Evolutionary conservation across 768 basidiomycete genomes (phyloP).

Genomic region (Amanita inopinata): DNA sequence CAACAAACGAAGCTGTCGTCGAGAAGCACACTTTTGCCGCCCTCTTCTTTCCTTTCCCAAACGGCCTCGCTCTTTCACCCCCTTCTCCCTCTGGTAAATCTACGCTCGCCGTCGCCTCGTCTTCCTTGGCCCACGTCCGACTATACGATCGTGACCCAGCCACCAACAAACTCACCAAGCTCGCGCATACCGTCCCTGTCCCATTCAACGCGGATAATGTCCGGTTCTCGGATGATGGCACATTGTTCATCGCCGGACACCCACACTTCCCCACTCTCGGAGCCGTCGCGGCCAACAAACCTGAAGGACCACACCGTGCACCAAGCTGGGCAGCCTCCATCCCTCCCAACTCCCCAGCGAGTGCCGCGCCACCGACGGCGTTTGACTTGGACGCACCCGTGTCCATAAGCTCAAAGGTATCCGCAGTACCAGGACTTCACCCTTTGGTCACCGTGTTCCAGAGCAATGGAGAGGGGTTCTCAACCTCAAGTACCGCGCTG

Average conservation of each 20-base stretch:
- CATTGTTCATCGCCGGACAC: slow-evolving; percentile 55
- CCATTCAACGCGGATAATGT: slow-evolving; percentile 62
- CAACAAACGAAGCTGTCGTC: slow-evolving; percentile 16
- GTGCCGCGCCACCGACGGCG: slow-evolving; percentile 7
- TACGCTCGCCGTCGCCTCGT: slow-evolving; percentile 49
- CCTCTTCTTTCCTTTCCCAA: slow-evolving; percentile 52
- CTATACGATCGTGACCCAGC: slow-evolving; percentile 41
- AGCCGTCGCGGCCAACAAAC: slow-evolving; percentile 33
- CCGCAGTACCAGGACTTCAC: slow-evolving; percentile 22
- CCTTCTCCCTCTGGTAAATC: slow-evolving; percentile 17
- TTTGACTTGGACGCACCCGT: slow-evolving; percentile 40
- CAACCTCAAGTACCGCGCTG: slow-evolving; percentile 42
- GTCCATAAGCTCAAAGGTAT: slow-evolving; percentile 33
- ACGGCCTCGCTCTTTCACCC: slow-evolving; percentile 58
- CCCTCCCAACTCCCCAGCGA: slow-evolving; percentile 14
- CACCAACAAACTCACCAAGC: slow-evolving; percentile 33
- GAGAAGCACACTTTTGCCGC: slow-evolving; percentile 29
- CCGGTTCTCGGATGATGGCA: slow-evolving; percentile 31
- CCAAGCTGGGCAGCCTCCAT: slow-evolving; percentile 56
- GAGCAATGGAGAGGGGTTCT: slow-evolving; percentile 57
- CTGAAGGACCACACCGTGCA: slow-evolving; percentile 22
- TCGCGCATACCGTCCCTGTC: slow-evolving; percentile 28
- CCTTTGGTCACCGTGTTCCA: slow-evolving; percentile 60
- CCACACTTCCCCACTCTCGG: slow-evolving; percentile 49
- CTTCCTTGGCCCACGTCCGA: slow-evolving; percentile 33